A percentile compares a stretch with the other conserved stretches of the same genome.
Evolutionary conservation across 2,329 filamentous ascomycete species (phyloP).

Genomic region (Chrysosporium keratinophilum): DNA sequence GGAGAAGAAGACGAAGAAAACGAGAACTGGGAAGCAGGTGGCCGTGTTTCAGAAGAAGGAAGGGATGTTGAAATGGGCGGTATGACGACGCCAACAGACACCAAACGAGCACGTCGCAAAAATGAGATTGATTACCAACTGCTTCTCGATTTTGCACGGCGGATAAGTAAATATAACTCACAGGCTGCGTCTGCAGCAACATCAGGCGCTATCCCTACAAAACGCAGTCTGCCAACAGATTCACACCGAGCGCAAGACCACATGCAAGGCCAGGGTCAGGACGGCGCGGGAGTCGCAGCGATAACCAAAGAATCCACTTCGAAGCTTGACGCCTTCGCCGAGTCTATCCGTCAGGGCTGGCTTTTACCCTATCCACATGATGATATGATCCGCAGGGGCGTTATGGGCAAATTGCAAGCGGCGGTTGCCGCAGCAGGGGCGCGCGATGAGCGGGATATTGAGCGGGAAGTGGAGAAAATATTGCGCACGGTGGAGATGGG

Average conservation of each 20-base stretch:
- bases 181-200: slow-evolving; percentile 36
- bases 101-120: slow-evolving; percentile 10
- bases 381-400: slow-evolving; percentile 35
- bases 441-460: slow-evolving; percentile 38
- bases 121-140: slow-evolving; percentile 37
- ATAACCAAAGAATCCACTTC: slow-evolving; percentile 17
- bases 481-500: slow-evolving; percentile 45
- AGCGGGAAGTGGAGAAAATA: slow-evolving; percentile 37
- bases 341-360: slow-evolving; percentile 31
- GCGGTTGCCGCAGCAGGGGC: slow-evolving; percentile 44
- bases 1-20: slow-evolving; percentile 19
- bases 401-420: slow-evolving; percentile 38
- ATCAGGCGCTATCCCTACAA: slow-evolving; percentile 19
- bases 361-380: slow-evolving; percentile 38
- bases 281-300: background rate
- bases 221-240: slow-evolving; percentile 2
- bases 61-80: slow-evolving; percentile 18
- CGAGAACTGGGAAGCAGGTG: slow-evolving; percentile 14
- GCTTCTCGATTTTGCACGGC: slow-evolving; percentile 36
- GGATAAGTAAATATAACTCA: slow-evolving; percentile 40
- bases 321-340: slow-evolving; percentile 35
- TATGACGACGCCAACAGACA: background rate
- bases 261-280: background rate
- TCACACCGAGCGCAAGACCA: background rate
- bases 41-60: slow-evolving; percentile 18